Evolutionary conservation across 495 filamentous ascomycete species (phyloP).

Genomic region (Penicillium soppii): DNA sequence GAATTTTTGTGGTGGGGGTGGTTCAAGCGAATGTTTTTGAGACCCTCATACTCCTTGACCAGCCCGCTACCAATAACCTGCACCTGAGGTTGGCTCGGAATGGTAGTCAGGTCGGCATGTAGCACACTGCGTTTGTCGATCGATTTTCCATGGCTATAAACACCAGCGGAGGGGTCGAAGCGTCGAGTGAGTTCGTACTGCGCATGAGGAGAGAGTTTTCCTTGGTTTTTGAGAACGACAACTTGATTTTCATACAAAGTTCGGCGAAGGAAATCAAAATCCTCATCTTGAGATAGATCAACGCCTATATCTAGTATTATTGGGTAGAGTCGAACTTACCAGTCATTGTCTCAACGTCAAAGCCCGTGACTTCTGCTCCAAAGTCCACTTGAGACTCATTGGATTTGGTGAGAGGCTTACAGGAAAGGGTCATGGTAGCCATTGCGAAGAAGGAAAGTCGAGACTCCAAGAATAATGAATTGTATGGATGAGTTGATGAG

Average conservation of each 20-base stretch:
- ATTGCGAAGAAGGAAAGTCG: background rate
- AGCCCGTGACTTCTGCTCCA: conserved; percentile 50
- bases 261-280: conserved; percentile 54
- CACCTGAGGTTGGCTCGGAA: conserved; percentile 72
- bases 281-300: conserved; percentile 42
- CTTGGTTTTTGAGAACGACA: conserved; percentile 63
- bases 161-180: conserved; percentile 60
- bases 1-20: conserved; percentile 72
- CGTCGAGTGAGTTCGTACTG: conserved; percentile 65
- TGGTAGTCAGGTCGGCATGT: conserved; percentile 71
- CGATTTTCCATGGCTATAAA: conserved; percentile 69
- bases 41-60: conserved; percentile 60
- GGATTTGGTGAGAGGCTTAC: conserved; percentile 1
- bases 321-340: conserved; percentile 19
- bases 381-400: conserved; percentile 50
- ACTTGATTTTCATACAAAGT: conserved; percentile 63
- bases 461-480: no score
- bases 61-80: conserved; percentile 71
- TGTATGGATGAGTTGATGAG: no score
- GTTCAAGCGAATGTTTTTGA: conserved; percentile 58
- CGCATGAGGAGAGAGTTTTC: conserved; percentile 54
- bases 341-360: conserved; percentile 56
- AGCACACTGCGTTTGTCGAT: conserved; percentile 65
- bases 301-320: background rate
- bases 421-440: conserved; percentile 1